Evolutionary conservation across 805 yeast species (phyloP).

Genomic region (Schwanniomyces vanrijiae): DNA sequence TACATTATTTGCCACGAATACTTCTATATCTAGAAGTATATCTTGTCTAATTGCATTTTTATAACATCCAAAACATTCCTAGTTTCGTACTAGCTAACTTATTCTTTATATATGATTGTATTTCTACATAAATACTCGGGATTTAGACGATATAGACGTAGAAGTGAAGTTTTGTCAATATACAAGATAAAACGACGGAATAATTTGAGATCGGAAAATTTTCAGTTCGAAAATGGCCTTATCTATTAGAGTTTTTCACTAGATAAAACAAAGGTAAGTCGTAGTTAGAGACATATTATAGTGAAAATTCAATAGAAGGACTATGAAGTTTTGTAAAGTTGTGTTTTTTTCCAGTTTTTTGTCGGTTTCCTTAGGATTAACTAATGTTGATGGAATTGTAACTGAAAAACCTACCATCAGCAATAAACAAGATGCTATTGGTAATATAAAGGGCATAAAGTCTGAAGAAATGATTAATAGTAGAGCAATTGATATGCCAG

Average conservation of each 20-base stretch:
- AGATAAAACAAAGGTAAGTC: too few species aligned
- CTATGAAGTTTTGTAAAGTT: constrained; percentile 3
- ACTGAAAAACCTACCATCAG: background rate
- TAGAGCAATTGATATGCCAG: background rate
- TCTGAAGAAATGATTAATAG: background rate
- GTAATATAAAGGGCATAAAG: background rate
- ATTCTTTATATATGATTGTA: constrained; percentile 1
- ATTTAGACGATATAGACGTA: background rate
- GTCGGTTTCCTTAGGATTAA: background rate
- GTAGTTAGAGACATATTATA: background rate
- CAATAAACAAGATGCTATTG: background rate
- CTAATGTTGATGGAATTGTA: background rate
- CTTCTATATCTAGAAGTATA: too few species aligned
- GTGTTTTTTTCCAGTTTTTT: background rate
- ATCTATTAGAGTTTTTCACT: background rate
- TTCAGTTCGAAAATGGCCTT: background rate
- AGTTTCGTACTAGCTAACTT: background rate
- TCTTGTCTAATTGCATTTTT: background rate
- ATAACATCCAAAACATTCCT: background rate
- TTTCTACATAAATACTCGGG: too few species aligned
- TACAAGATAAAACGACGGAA: background rate
- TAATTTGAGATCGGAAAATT: background rate
- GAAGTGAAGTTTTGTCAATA: background rate
- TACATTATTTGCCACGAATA: background rate
- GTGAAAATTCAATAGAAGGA: too few species aligned